Percentiles rank a stretch among this genome's conserved stretches.
These are phyloP conservation scores for Colletotrichum sp. DNA, from an alignment of 2,329 filamentous ascomycete species.

Conservation along the genomic window DNA sequence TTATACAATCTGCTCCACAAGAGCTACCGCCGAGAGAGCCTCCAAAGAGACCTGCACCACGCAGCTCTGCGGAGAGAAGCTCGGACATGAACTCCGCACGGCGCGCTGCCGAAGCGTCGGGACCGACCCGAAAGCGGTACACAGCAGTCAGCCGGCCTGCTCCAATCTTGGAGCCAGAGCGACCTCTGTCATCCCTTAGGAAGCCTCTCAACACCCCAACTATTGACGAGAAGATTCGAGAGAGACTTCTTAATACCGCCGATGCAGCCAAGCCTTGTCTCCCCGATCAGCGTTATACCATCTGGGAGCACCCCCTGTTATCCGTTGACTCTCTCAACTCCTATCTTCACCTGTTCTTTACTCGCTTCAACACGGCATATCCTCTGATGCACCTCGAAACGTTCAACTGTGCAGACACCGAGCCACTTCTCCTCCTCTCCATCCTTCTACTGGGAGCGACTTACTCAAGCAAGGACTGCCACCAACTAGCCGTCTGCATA, in stretches of 20 bases:
- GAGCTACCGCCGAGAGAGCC: background rate
- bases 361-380: slow-evolving; percentile 64
- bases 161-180: background rate
- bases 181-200: slow-evolving; percentile 29
- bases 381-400: slow-evolving; percentile 64
- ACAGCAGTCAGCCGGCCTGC: background rate
- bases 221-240: slow-evolving; percentile 45
- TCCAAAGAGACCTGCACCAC: background rate
- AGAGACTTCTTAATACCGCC: slow-evolving; percentile 53
- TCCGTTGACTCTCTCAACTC: slow-evolving; percentile 55
- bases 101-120: background rate
- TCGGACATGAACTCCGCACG: background rate
- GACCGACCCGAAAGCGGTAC: background rate
- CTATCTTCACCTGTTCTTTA: slow-evolving; percentile 66
- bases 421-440: slow-evolving; percentile 58
- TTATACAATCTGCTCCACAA: background rate
- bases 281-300: slow-evolving; percentile 50
- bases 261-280: slow-evolving; percentile 51
- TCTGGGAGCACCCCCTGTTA: slow-evolving; percentile 55
- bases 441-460: slow-evolving; percentile 66
- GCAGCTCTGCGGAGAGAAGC: background rate
- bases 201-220: slow-evolving; percentile 23
- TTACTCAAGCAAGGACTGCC: slow-evolving; percentile 62
- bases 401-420: slow-evolving; percentile 54
- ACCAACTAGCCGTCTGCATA: slow-evolving; percentile 65